These are phyloP conservation scores for Aspergillus fijiensis DNA, from an alignment of 2,329 filamentous ascomycete species.

Conservation along the genomic window DNA sequence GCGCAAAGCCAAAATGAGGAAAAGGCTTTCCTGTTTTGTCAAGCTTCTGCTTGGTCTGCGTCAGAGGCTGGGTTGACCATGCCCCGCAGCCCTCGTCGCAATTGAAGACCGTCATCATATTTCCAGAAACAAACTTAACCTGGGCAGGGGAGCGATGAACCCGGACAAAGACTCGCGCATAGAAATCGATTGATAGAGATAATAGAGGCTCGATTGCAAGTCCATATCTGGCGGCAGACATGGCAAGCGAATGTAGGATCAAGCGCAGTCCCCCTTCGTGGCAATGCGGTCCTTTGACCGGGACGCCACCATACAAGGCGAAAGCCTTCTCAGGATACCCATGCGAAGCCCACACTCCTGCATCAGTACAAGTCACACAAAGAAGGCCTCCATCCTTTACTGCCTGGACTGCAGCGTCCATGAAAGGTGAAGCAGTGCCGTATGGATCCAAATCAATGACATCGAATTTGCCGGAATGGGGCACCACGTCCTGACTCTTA, in stretches of 20 bases:
- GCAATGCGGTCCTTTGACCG: slow-evolving; percentile 78
- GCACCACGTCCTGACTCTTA: slow-evolving; percentile 40
- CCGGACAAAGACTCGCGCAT: slow-evolving; percentile 83
- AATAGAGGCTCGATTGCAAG: slow-evolving; percentile 86
- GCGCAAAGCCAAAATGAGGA: slow-evolving; percentile 75
- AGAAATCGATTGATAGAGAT: slow-evolving; percentile 94
- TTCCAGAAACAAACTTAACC: slow-evolving; percentile 87
- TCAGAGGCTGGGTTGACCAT: slow-evolving; percentile 79
- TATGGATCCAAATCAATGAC: slow-evolving; percentile 97
- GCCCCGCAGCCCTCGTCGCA: slow-evolving; percentile 91
- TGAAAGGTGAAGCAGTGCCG: slow-evolving; percentile 86
- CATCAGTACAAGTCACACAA: slow-evolving; percentile 95
- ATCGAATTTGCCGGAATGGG: slow-evolving; percentile 65
- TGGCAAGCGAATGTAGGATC: slow-evolving; percentile 78
- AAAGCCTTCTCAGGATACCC: slow-evolving; percentile 94
- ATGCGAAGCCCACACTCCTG: slow-evolving; percentile 89
- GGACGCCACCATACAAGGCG: slow-evolving; percentile 87
- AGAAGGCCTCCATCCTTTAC: slow-evolving; percentile 85
- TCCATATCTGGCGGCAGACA: slow-evolving; percentile 79
- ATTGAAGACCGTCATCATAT: slow-evolving; percentile 89
- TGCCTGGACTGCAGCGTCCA: slow-evolving; percentile 85
- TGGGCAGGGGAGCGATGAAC: slow-evolving; percentile 76
- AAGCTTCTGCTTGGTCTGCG: slow-evolving; percentile 63
- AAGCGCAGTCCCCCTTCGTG: slow-evolving; percentile 88
- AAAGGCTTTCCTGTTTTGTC: slow-evolving; percentile 71